phyloP scores from a whole-genome alignment of 805 yeast species.

The Kodamaea nitidulidarum region DNA sequence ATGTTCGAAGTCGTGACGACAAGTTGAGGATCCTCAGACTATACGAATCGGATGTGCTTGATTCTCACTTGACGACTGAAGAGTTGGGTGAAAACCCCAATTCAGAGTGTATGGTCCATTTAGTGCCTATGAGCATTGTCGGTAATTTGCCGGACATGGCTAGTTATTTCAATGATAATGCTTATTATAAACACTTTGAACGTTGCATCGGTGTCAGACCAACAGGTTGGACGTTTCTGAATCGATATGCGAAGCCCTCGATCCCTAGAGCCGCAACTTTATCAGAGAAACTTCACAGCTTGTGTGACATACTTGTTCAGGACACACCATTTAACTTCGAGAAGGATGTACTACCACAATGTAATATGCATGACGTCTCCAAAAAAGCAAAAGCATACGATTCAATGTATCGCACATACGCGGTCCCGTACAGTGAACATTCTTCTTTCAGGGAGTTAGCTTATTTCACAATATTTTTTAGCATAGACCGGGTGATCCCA shows the following conservation, averaged over 20 bases:
- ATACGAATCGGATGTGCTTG: constrained; percentile 42
- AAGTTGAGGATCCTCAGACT: constrained; percentile 39
- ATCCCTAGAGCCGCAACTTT: constrained; percentile 1
- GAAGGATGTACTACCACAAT: constrained; percentile 32
- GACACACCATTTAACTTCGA: constrained; percentile 20
- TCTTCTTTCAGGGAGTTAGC: constrained; percentile 81
- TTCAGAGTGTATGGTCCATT: constrained; percentile 50
- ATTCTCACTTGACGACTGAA: constrained; percentile 24
- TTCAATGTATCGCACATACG: constrained; percentile 42
- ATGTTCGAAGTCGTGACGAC: constrained; percentile 42
- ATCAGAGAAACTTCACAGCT: constrained; percentile 1
- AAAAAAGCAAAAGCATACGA: constrained; percentile 20
- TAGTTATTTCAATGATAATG: constrained; percentile 46
- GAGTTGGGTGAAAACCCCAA: constrained; percentile 38
- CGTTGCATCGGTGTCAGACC: constrained; percentile 74
- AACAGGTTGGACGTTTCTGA: constrained; percentile 80
- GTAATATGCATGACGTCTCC: constrained; percentile 13
- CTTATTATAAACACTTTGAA: constrained; percentile 45
- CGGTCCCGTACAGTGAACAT: constrained; percentile 91
- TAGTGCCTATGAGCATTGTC: constrained; percentile 63
- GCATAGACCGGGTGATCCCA: constrained; percentile 58
- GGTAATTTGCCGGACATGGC: constrained; percentile 43
- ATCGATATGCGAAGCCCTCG: constrained; percentile 6
- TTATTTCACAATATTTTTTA: constrained; percentile 53
- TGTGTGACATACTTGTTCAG: constrained; percentile 1